Evolutionary conservation across 257 asterid species (phyloP), one percentile per base, ranked within the genome.

Genomic region (Nicotiana attenuata): DNA sequence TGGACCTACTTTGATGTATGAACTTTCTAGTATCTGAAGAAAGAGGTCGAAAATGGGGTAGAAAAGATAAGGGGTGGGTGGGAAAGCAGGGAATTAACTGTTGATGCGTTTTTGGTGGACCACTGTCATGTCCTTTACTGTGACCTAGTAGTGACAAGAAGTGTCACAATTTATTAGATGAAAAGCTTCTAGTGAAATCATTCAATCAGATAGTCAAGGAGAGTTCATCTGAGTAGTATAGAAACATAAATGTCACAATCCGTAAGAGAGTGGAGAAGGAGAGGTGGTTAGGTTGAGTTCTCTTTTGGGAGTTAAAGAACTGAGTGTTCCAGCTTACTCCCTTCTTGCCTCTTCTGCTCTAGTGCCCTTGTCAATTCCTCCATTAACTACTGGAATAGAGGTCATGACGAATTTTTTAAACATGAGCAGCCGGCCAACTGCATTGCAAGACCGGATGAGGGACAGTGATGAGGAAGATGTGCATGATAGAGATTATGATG

Each of bases 401-500:
- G 57, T 73, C 78, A 47, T 73, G 78, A 47, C 16, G 61, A 73
- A 20, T 73, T 73, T 75, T 59, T 73, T 61, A 65, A 76, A 78
- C 88, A 53, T 88, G 89, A 73, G 61, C 94, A 95, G 99, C 85
- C 97, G 99, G 31, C 99, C 98, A 76, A 90, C 97, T 86, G 94
- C 98, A 82, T 85, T 93, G 76, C 97, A 89, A 35, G 98, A 93
- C 85, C 89, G 97, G 87, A 86, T 88, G 81, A 92, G 97, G 90
- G 99, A 95, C 81, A 93, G 94, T 84, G 99, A 95, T 52, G 99
- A 92, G 86, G 99, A 93, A 63, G 99, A 92, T 90, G 90, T 77
- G 79, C 98, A 92, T 81, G 97, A 91, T 84, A 91, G 95, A 86
- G 99, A 95, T 85, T 95, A 92, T 91, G 99, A 95, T 81, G 97